Base-by-base conservation (phyloP, 2,329 filamentous ascomycete genomes). In the Botrytis byssoidea region DNA sequence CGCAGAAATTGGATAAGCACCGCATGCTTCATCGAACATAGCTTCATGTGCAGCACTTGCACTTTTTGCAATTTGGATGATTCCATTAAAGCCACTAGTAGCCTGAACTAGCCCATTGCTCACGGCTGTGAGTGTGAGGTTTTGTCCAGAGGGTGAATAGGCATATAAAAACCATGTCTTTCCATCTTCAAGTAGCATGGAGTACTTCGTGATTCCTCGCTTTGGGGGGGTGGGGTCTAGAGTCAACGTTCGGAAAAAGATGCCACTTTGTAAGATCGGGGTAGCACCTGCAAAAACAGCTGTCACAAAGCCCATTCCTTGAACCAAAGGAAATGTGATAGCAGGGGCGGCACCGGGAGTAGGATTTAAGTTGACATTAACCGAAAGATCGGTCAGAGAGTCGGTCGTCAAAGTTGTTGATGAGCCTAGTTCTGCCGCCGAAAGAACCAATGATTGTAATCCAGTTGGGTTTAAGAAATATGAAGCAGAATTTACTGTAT, bases 261-360 rank as follows among this genome's bases (percentile, higher is more conserved):
- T 88, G 1, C 89, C 90, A 35, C 91, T 92, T 77, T 95, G 90
- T 61, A 98, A 86, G 6, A 91, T 80, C 0, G 95, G 95, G 12
- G 89, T 90, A 0, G 89, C 86, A 44, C 90, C 89, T 71, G 86
- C 86, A 82, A 95, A 98, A 29, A 92, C 82, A 0, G 87, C 95
- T 7, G 95, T 98, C 29, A 97, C 85, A 78, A 94, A 97, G 0
- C 89, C 91, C 90, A 97, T 96, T 18, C 96, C 96, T 80, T 98
- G 95, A 0, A 97, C 90, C 12, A 98, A 81, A 0, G 95, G 94
- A 76, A 97, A 94, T 0, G 89, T 91, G 32, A 98, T 87, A 1
- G 87, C 85, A 0, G 91, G 88, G 1, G 85, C 81, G 12, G 87
- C 85, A 4, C 84, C 84, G n/a, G 82, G 80, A 35, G 85, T 83